Evolutionary conservation across 352 stramenopile species (phyloP).

Genomic region (Phytophthora meadii): DNA sequence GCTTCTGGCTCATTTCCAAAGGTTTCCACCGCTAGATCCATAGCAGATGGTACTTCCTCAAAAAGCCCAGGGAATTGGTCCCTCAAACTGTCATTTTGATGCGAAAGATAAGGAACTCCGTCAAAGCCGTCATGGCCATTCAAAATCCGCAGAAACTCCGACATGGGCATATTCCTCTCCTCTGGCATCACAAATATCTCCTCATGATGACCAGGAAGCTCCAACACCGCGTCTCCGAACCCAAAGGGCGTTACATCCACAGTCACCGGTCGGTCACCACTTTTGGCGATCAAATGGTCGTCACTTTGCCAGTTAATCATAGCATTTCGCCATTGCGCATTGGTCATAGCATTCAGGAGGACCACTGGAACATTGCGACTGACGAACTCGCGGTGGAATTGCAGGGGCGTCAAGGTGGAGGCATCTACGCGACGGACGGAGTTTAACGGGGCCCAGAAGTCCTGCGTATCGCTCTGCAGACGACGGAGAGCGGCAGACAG

Average conservation of each 20-base stretch:
- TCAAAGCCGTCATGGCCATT: constrained; percentile 62
- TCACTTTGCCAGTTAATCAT: constrained; percentile 59
- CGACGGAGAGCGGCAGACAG: constrained; percentile 21
- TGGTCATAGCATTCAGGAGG: constrained; percentile 70
- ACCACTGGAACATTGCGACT: constrained; percentile 82
- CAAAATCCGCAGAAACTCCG: constrained; percentile 62
- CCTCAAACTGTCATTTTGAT: constrained; percentile 86
- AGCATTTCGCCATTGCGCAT: constrained; percentile 58
- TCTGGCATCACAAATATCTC: constrained; percentile 83
- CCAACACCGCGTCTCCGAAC: constrained; percentile 72
- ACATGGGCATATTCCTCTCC: constrained; percentile 75
- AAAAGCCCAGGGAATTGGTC: constrained; percentile 74
- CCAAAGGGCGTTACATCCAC: constrained; percentile 86
- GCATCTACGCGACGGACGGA: too few species aligned
- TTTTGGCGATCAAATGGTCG: constrained; percentile 60
- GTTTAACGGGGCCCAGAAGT: constrained; percentile 29
- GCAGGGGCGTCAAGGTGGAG: too few species aligned
- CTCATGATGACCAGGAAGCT: constrained; percentile 32
- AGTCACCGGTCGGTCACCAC: constrained; percentile 53
- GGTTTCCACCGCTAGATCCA: constrained; percentile 63
- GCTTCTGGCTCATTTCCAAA: constrained; percentile 87
- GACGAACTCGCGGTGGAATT: constrained; percentile 40
- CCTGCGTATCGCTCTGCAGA: constrained; percentile 67
- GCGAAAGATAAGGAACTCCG: constrained; percentile 84
- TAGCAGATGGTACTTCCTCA: constrained; percentile 64